Evolutionary conservation across 495 filamentous ascomycete genomes (phyloP), one percentile per base, ranked within the genome.

Genomic region (Astrocystis sublimbata): DNA sequence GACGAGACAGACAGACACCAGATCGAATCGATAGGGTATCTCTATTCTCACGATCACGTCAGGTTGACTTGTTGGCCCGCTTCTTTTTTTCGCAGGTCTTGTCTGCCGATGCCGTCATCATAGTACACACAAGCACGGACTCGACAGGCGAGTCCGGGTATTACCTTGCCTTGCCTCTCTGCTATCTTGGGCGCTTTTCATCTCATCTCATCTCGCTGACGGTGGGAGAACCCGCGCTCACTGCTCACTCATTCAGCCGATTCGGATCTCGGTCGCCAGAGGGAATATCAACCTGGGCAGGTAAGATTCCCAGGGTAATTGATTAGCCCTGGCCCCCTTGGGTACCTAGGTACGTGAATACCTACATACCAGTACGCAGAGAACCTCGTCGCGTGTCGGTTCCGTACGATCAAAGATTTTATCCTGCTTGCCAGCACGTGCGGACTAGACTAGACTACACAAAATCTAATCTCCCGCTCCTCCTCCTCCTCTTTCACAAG

Each of bases 1-100:
- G 15, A 45, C 35, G 38, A 57, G 43, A 38, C 43, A 38, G 54
- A 43, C 54, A 57, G 54, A 57, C n/a, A n/a, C n/a, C n/a, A n/a
- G n/a, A n/a, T n/a, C n/a, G n/a, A n/a, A n/a, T n/a, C n/a, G n/a
- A n/a, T n/a, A n/a, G n/a, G n/a, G n/a, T n/a, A n/a, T n/a, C n/a
- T n/a, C n/a, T n/a, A n/a, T n/a, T n/a, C n/a, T n/a, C n/a, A 40
- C 53, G 40, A 45, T 7, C 33, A 13, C 40, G 40, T 45, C 33
- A 19, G n/a, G 35, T 19, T 28, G 12, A 55, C 35, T 56, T n/a
- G n/a, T n/a, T 41, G 23, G 23, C 23, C 8, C 40, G 4, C 13
- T 33, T 38, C 40, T 21, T 31, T 19, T 13, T 28, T 43, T 13
- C n/a, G n/a, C n/a, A n/a, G n/a, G n/a, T 3, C 21, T 19, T 26